Percentiles rank a stretch among this genome's conserved stretches.
These are phyloP conservation scores for Tuber brumale DNA, from an alignment of 495 filamentous ascomycete species.

Conservation along the genomic window DNA sequence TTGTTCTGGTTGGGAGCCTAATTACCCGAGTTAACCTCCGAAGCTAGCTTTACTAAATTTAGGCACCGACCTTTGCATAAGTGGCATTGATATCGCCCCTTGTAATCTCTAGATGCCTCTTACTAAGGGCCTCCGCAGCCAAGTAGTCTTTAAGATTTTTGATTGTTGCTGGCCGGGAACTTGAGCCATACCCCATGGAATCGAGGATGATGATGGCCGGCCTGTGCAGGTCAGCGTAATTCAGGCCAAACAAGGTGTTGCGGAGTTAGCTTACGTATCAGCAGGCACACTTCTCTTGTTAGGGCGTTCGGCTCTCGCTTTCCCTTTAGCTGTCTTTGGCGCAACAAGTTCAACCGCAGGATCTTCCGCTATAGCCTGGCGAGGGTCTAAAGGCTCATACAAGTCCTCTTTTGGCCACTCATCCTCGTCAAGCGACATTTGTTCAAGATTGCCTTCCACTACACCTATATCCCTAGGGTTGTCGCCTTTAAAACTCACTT, in stretches of 20 bases:
- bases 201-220: constrained; percentile 83
- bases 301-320: constrained; percentile 22
- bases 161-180: constrained; percentile 55
- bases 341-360: constrained; percentile 11
- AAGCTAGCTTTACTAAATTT: neutral
- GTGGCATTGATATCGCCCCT: constrained; percentile 48
- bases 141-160: constrained; percentile 70
- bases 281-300: constrained; percentile 34
- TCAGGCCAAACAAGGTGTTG: neutral
- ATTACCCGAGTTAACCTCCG: constrained; percentile 16
- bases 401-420: constrained; percentile 20
- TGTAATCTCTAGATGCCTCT: constrained; percentile 58
- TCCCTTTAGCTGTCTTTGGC: constrained; percentile 16
- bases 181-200: constrained; percentile 55
- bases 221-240: constrained; percentile 36
- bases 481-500: neutral
- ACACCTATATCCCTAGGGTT: neutral
- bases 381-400: constrained; percentile 6
- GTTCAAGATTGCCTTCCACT: constrained; percentile 13
- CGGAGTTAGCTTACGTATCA: constrained; percentile 41
- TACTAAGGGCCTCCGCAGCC: constrained; percentile 61
- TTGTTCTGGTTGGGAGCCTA: constrained; percentile 67
- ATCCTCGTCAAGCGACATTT: constrained; percentile 26
- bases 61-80: constrained; percentile 33
- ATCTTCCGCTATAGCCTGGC: constrained; percentile 12